phyloP scores from a whole-genome alignment of 1,284 basidiomycete genomes.

The Mycosarcoma maydis region DNA sequence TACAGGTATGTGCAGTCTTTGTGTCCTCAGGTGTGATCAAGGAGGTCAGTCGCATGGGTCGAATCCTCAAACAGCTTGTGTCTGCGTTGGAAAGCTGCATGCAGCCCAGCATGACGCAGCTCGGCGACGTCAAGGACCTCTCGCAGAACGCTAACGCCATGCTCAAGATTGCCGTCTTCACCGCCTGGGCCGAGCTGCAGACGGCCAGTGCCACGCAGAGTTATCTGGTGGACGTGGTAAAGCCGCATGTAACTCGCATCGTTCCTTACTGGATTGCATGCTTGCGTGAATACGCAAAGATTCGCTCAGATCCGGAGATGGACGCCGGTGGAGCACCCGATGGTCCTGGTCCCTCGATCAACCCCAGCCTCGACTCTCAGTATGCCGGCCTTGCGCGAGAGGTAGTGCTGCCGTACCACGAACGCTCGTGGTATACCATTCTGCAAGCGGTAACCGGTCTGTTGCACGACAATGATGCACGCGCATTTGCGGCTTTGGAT shows the following conservation, averaged over 20 bases:
- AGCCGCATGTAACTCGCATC: slow-evolving; percentile 80
- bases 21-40: slow-evolving; percentile 95
- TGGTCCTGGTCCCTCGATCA: slow-evolving; percentile 67
- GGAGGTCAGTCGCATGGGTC: slow-evolving; percentile 87
- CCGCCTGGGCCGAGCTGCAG: slow-evolving; percentile 94
- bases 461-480: slow-evolving; percentile 78
- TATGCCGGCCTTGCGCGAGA: slow-evolving; percentile 89
- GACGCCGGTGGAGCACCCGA: slow-evolving; percentile 68
- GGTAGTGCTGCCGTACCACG: slow-evolving; percentile 77
- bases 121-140: slow-evolving; percentile 86
- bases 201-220: slow-evolving; percentile 78
- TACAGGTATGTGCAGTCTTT: slow-evolving; percentile 93
- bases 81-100: slow-evolving; percentile 75
- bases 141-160: slow-evolving; percentile 94
- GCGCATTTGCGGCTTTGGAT: slow-evolving; percentile 82
- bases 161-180: slow-evolving; percentile 89
- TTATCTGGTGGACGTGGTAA: slow-evolving; percentile 84
- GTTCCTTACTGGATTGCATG: slow-evolving; percentile 87
- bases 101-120: slow-evolving; percentile 83
- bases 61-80: slow-evolving; percentile 85
- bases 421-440: slow-evolving; percentile 82
- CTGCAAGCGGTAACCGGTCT: slow-evolving; percentile 85
- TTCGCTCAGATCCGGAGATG: slow-evolving; percentile 80
- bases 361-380: slow-evolving; percentile 75
- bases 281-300: slow-evolving; percentile 88